Percentiles rank a stretch among this genome's conserved stretches.
These are phyloP conservation scores for Plasmodium adleri DNA, from an alignment of 169 alveolate species.

Conservation along the genomic window DNA sequence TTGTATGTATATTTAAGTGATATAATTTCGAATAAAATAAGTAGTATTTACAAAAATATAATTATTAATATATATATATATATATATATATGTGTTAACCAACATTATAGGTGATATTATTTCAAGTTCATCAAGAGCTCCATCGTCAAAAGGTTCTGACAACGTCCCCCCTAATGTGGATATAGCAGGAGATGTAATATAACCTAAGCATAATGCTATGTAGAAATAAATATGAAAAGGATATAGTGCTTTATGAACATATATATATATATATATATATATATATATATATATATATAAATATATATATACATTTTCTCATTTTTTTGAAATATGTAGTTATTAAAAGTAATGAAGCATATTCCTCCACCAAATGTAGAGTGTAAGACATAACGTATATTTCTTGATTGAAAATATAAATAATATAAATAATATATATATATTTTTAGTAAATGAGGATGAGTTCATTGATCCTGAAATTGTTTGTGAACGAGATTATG, in stretches of 20 bases:
- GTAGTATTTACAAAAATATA: no score
- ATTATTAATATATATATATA: no score
- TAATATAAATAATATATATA: not conserved
- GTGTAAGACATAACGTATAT: conserved; percentile 21
- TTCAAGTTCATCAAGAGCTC: conserved; percentile 62
- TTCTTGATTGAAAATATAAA: not conserved
- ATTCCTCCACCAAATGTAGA: conserved; percentile 60
- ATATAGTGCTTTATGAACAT: no score
- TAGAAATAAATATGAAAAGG: no score
- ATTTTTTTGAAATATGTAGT: conserved; percentile 6
- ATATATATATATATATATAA: not conserved
- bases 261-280: not conserved
- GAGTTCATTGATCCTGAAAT: conserved; percentile 78
- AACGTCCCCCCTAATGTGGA: conserved; percentile 26
- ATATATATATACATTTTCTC: not conserved
- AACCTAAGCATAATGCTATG: not conserved
- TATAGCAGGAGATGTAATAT: conserved; percentile 63
- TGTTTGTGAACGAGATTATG: conserved; percentile 84
- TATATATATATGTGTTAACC: not conserved
- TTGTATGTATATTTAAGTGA: no score
- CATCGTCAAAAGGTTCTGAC: conserved; percentile 10
- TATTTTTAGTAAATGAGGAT: conserved; percentile 43
- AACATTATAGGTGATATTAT: conserved; percentile 64
- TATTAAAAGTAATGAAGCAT: conserved; percentile 36
- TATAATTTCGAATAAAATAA: no score